These are phyloP conservation scores for Centrapalus pauciflorus DNA, from an alignment of 129 eudicot genomes.

Conservation along the genomic window DNA sequence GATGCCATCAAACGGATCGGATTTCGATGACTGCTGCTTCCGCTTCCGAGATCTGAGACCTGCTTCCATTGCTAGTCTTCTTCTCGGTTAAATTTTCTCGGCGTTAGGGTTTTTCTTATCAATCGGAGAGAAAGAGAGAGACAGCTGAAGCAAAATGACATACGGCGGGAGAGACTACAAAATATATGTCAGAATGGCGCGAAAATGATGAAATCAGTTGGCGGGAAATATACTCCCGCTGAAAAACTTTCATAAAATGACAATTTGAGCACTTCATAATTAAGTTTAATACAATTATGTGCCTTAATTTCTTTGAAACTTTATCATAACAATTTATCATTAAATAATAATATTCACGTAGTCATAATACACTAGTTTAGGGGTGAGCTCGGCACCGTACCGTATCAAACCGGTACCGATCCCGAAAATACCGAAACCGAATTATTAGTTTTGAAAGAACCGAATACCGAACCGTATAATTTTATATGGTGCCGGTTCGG, in stretches of 20 bases:
- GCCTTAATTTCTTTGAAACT: not conserved
- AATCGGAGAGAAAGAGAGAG: too few species aligned
- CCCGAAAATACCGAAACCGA: too few species aligned
- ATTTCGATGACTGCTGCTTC: slow-evolving; percentile 7
- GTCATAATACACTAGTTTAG: too few species aligned
- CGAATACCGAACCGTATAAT: too few species aligned
- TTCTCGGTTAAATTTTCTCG: not conserved
- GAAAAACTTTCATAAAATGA: not conserved
- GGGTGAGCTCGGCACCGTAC: too few species aligned
- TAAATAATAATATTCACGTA: too few species aligned
- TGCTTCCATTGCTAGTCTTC: slow-evolving; percentile 23
- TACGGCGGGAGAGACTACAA: slow-evolving; percentile 13
- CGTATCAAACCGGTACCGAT: too few species aligned
- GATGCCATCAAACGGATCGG: slow-evolving; percentile 28
- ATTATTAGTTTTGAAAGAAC: too few species aligned
- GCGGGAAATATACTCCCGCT: slow-evolving; percentile 6
- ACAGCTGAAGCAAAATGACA: not conserved
- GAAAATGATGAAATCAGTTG: not conserved
- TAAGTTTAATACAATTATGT: not conserved
- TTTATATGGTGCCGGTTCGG: too few species aligned
- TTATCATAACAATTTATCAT: too few species aligned
- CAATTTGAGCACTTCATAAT: not conserved
- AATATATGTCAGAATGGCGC: not conserved
- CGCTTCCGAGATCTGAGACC: slow-evolving; percentile 26
- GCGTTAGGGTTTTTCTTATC: not conserved